Evolutionary conservation across 148 eudicot species (phyloP).

Genomic region (Cornus florida): DNA sequence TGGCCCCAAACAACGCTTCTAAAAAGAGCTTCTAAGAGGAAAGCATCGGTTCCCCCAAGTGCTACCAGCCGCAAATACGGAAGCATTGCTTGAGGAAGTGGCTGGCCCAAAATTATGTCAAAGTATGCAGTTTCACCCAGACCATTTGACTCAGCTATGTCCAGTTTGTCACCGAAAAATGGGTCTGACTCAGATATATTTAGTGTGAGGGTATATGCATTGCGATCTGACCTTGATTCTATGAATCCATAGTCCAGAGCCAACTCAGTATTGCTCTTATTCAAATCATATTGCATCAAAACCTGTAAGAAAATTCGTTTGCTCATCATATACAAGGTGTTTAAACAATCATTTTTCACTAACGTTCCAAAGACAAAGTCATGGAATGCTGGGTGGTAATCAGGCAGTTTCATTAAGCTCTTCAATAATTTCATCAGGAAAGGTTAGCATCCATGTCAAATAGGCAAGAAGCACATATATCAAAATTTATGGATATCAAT

Average conservation of each 20-base stretch:
- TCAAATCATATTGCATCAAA: slow-evolving; percentile 77
- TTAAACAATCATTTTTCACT: neutral
- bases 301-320: slow-evolving; percentile 40
- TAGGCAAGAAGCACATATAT: neutral
- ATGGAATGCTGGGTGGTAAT: too few species aligned
- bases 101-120: slow-evolving; percentile 67
- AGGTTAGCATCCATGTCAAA: neutral
- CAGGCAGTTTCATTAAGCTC: too few species aligned
- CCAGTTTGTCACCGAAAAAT: slow-evolving; percentile 84
- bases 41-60: slow-evolving; percentile 79
- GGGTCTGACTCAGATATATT: slow-evolving; percentile 83
- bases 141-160: slow-evolving; percentile 83
- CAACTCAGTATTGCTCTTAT: slow-evolving; percentile 88
- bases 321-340: neutral
- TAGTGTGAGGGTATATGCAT: slow-evolving; percentile 74
- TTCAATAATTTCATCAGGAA: neutral
- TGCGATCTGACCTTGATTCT: slow-evolving; percentile 64
- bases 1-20: slow-evolving; percentile 74
- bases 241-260: slow-evolving; percentile 93
- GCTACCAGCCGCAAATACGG: slow-evolving; percentile 86
- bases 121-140: slow-evolving; percentile 76
- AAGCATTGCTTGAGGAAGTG: slow-evolving; percentile 69
- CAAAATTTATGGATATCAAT: neutral
- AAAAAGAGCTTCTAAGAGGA: slow-evolving; percentile 80
- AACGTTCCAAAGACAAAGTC: neutral